phyloP scores from a whole-genome alignment of 768 basidiomycete species.

The Tylopilus felleus region DNA sequence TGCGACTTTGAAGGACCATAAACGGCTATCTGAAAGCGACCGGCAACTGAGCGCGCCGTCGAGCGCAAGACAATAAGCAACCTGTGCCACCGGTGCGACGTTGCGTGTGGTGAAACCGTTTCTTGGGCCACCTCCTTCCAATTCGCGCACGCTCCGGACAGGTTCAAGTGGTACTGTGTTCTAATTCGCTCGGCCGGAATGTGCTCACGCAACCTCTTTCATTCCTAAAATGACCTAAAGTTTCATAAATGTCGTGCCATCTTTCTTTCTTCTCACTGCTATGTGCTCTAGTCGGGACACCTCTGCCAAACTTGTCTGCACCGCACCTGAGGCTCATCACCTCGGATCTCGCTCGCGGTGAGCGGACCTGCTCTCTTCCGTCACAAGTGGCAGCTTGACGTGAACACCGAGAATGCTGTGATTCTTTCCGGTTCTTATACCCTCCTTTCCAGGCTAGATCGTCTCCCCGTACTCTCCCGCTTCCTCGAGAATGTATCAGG shows the following conservation, averaged over 20 bases:
- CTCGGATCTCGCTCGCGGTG: slow-evolving; percentile 32
- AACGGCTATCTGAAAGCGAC: slow-evolving; percentile 26
- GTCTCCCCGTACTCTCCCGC: slow-evolving; percentile 14
- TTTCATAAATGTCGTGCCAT: slow-evolving; percentile 28
- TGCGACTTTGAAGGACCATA: slow-evolving; percentile 12
- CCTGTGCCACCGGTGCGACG: slow-evolving; percentile 17
- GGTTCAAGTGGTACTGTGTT: neutral
- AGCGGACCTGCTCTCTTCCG: slow-evolving; percentile 24
- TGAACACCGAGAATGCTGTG: slow-evolving; percentile 34
- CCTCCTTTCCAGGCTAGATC: slow-evolving; percentile 15
- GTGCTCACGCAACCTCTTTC: slow-evolving; percentile 19
- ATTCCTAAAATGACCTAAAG: slow-evolving; percentile 34
- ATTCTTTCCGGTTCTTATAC: slow-evolving; percentile 29
- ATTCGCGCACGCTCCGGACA: slow-evolving; percentile 10
- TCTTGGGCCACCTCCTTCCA: slow-evolving; percentile 12
- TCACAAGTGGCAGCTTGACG: slow-evolving; percentile 25
- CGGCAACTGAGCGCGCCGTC: slow-evolving; percentile 8
- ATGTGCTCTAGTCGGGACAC: slow-evolving; percentile 24
- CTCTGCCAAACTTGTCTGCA: slow-evolving; percentile 34
- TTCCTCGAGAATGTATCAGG: slow-evolving; percentile 23
- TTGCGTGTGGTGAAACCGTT: neutral
- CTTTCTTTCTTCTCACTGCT: slow-evolving; percentile 23
- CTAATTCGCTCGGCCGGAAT: slow-evolving; percentile 2
- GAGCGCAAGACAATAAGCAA: slow-evolving; percentile 11
- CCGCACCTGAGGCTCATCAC: slow-evolving; percentile 27